Base-by-base conservation (phyloP, 345 rosid species). In the Toxicodendron radicans region DNA sequence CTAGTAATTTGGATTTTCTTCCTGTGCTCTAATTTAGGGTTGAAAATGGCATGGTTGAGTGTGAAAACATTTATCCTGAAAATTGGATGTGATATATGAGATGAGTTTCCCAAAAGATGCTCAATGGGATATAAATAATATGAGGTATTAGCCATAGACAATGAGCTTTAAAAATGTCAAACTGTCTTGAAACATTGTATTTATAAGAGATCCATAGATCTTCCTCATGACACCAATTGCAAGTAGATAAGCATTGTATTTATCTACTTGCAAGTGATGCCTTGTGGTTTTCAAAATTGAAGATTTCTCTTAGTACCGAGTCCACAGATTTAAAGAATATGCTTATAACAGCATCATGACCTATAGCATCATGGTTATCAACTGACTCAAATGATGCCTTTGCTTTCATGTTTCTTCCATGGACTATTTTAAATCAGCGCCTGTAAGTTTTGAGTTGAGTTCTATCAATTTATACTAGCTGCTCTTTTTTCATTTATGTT, bases 401-500 rank as follows among this genome's bases (percentile, higher is more conserved):
- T 38, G 43, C 43, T 38, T 38, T 38, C 10, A 38, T 38, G 43
- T 38, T 38, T 38, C 10, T 38, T 7, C 43, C 43, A 38, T 38
- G 16, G 53, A 51, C 54, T 45, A 27, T 61, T 46, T 30, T 33
- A 17, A 17, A 30, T 59, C 53, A 56, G 62, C 43, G 20, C 71
- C 45, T 33, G 59, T 46, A 48, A 17, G 27, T 18, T 56, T n/a
- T 33, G 45, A 51, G 70, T 24, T 32, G 4, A 53, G 32, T 71
- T 75, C 41, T 20, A 66, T 68, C 9, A 27, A 21, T 46, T 35
- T 70, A n/a, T 51, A 35, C 2, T 58, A 43, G 58, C 61, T 66
- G 45, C 53, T 59, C 23, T 35, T 8, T 38, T 41, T 71, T 75
- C 41, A 67, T 56, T 66, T 32, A 17, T 74, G 43, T 73, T 74